Conservation (phyloP, 164 flowering plant species). For the Brasenia schreberi region DNA sequence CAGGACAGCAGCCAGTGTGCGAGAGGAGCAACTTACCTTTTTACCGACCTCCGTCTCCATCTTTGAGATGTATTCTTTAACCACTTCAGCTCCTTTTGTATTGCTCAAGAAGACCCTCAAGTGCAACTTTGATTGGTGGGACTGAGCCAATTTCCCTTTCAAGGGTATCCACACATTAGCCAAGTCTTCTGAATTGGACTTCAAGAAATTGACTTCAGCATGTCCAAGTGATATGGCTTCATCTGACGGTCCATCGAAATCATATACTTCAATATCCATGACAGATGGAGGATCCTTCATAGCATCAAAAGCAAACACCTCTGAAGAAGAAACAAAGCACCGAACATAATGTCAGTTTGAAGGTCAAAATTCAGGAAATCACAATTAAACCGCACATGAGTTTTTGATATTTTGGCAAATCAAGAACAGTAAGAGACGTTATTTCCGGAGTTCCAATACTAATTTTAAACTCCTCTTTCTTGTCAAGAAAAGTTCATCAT, state of each 20-base stretch:
- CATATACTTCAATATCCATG: slow-evolving; percentile 77
- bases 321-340: slow-evolving; percentile 25
- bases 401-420: not conserved
- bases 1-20: not conserved
- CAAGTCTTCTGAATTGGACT: slow-evolving; percentile 54
- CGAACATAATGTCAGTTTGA: not conserved
- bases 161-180: slow-evolving; percentile 90
- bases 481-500: no score
- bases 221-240: slow-evolving; percentile 85
- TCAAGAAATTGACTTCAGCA: slow-evolving; percentile 77
- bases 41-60: slow-evolving; percentile 96
- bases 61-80: slow-evolving; percentile 57
- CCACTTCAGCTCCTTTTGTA: slow-evolving; percentile 54
- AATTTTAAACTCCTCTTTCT: not conserved
- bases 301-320: slow-evolving; percentile 97
- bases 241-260: slow-evolving; percentile 95
- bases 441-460: no score
- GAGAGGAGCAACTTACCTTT: slow-evolving; percentile 39
- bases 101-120: slow-evolving; percentile 73
- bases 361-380: not conserved
- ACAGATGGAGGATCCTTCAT: slow-evolving; percentile 93
- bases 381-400: not conserved
- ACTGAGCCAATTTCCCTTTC: slow-evolving; percentile 75
- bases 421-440: not conserved
- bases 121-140: slow-evolving; percentile 82